phyloP scores from a whole-genome alignment of 148 eudicot genomes.

The Arbutus unedo region DNA sequence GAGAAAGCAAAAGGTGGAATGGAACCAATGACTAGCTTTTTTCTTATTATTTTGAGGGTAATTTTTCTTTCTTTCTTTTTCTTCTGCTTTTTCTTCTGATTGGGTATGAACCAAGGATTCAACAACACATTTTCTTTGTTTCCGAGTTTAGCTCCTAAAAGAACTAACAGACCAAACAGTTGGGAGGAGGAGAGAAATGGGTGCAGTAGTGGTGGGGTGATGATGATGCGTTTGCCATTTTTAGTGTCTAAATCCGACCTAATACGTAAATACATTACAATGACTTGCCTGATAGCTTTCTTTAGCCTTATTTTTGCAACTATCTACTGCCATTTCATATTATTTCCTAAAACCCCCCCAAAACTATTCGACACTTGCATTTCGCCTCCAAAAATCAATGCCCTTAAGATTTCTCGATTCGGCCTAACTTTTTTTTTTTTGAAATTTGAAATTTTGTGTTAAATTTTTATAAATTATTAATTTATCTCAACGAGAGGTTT shows the following conservation, averaged over 20 bases:
- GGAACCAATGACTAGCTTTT: constrained; percentile 18
- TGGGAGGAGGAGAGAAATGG: constrained; percentile 37
- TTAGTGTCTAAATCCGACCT: constrained; percentile 24
- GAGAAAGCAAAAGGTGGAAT: constrained; percentile 24
- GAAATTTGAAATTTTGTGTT: no score
- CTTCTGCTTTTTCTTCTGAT: constrained; percentile 25
- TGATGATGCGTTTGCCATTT: constrained; percentile 28
- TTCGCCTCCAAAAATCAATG: background rate
- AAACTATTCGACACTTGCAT: background rate
- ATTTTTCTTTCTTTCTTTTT: constrained; percentile 1
- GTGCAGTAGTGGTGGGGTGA: constrained; percentile 14
- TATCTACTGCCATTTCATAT: background rate
- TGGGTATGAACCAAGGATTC: constrained; percentile 32
- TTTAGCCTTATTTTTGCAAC: background rate
- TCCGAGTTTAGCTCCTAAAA: constrained; percentile 56
- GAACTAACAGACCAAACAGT: constrained; percentile 46
- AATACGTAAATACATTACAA: constrained; percentile 3
- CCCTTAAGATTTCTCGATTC: no score
- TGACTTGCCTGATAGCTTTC: background rate
- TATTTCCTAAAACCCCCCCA: background rate
- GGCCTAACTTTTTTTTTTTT: no score
- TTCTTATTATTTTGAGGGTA: background rate
- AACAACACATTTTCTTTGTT: constrained; percentile 31
- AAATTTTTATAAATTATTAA: no score
- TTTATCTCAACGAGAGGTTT: no score